Percentiles rank a stretch among this genome's conserved stretches.
Conservation (phyloP, 2,329 filamentous ascomycete genomes). For the Huntiella abstrusa region DNA sequence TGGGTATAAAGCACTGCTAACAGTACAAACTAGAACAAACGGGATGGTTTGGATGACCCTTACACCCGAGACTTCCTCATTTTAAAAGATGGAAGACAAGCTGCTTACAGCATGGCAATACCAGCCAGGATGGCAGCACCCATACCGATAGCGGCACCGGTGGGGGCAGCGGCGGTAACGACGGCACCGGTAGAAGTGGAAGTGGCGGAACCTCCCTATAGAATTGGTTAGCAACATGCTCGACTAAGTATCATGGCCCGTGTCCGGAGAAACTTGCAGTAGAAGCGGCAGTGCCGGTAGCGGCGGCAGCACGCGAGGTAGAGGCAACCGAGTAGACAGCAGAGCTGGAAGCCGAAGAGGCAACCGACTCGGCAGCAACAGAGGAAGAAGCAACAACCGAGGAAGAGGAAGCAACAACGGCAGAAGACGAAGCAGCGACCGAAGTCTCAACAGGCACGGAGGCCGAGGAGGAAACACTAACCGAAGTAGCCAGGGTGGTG, state of each 20-base stretch:
- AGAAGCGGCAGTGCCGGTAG: not conserved
- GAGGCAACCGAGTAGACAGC: not conserved
- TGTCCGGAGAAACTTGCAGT: slow-evolving; percentile 3
- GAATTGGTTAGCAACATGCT: not conserved
- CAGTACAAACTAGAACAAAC: not conserved
- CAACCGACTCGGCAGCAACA: not conserved
- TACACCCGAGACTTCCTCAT: not conserved
- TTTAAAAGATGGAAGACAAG: not conserved
- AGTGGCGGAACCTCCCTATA: not conserved
- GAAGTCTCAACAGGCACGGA: not conserved
- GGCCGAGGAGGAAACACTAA: not conserved
- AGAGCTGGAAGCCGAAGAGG: not conserved
- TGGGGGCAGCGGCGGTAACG: slow-evolving; percentile 4
- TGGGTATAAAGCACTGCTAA: too few relatives aligned
- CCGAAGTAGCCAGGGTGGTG: not conserved
- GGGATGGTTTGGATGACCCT: not conserved
- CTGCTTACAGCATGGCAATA: slow-evolving; percentile 1
- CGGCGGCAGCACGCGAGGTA: not conserved
- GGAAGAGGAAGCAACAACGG: not conserved
- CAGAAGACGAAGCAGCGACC: not conserved
- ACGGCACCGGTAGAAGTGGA: slow-evolving; percentile 1
- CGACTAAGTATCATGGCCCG: not conserved
- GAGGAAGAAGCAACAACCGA: not conserved
- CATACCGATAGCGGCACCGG: slow-evolving; percentile 5
- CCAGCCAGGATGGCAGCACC: slow-evolving; percentile 6